Evolutionary conservation across 2,329 filamentous ascomycete species (phyloP).

Genomic region (Albifimbria verrucaria): DNA sequence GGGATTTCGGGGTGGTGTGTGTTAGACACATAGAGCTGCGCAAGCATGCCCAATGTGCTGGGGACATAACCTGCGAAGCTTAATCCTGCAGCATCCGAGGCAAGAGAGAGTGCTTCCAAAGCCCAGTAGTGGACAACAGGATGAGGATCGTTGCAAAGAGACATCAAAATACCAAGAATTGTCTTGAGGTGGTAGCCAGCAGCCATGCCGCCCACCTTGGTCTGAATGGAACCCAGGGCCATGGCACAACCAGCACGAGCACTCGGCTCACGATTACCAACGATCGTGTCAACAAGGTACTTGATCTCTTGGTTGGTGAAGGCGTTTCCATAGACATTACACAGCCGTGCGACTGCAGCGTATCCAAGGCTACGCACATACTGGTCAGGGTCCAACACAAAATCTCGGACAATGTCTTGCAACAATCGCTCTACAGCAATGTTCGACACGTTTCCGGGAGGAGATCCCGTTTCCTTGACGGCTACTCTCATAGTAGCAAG

Average conservation of each 20-base stretch:
- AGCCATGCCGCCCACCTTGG: constrained; percentile 95
- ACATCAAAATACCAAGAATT: constrained; percentile 97
- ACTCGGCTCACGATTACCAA: constrained; percentile 88
- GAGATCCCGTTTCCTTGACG: constrained; percentile 72
- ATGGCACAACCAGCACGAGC: constrained; percentile 92
- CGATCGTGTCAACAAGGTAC: constrained; percentile 87
- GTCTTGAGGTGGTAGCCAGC: constrained; percentile 95
- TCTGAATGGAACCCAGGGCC: constrained; percentile 88
- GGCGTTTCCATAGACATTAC: constrained; percentile 76
- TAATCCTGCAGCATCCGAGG: constrained; percentile 87
- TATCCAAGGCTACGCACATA: constrained; percentile 84
- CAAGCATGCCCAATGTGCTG: constrained; percentile 87
- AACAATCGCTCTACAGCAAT: constrained; percentile 78
- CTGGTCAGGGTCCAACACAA: constrained; percentile 79
- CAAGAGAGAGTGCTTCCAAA: constrained; percentile 78
- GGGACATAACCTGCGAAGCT: constrained; percentile 90
- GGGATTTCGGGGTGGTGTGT: constrained; percentile 83
- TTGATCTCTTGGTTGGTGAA: constrained; percentile 92
- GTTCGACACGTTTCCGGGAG: constrained; percentile 70
- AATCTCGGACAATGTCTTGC: constrained; percentile 68
- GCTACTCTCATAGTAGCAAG: constrained; percentile 79
- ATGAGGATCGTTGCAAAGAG: constrained; percentile 90
- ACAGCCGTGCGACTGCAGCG: constrained; percentile 80
- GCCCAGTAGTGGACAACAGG: constrained; percentile 97
- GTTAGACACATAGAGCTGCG: constrained; percentile 87